phyloP scores from a whole-genome alignment of 225 moss, liverwort and hornwort genomes.

The Physcomitrellopsis africana region DNA sequence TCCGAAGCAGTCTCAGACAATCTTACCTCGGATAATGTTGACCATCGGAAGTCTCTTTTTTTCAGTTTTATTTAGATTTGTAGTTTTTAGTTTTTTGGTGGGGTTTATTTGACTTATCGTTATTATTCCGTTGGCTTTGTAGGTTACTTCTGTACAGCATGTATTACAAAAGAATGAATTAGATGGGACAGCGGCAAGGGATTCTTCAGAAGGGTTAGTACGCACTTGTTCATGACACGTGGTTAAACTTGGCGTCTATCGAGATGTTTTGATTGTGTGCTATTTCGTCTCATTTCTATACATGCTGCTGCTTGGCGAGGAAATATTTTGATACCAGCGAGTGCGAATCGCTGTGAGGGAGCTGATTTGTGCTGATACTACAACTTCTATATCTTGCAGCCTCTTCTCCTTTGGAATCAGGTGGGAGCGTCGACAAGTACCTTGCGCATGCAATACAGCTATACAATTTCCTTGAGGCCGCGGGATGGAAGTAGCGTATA shows the following conservation, averaged over 20 bases:
- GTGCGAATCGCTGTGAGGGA: slow-evolving; percentile 20
- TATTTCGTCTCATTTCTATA: slow-evolving; percentile 10
- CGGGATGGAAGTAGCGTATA: slow-evolving; percentile 38
- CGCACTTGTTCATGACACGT: slow-evolving; percentile 21
- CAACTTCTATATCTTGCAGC: neutral
- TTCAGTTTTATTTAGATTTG: slow-evolving; percentile 16
- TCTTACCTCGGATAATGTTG: slow-evolving; percentile 24
- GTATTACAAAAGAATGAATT: slow-evolving; percentile 27
- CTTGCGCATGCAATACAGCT: slow-evolving; percentile 27
- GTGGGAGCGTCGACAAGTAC: slow-evolving; percentile 32
- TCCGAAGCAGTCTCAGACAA: slow-evolving; percentile 1
- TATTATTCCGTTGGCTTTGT: slow-evolving; percentile 28
- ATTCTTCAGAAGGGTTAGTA: slow-evolving; percentile 24
- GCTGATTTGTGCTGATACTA: slow-evolving; percentile 25
- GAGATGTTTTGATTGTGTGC: slow-evolving; percentile 18
- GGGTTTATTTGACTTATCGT: neutral
- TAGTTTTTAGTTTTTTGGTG: too few relatives aligned
- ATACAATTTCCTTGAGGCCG: slow-evolving; percentile 30
- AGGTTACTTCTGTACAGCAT: slow-evolving; percentile 35
- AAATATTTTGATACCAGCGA: slow-evolving; percentile 36
- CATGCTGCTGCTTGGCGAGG: slow-evolving; percentile 37
- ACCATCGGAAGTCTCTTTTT: slow-evolving; percentile 19
- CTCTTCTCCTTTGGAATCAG: slow-evolving; percentile 19
- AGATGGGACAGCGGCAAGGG: slow-evolving; percentile 24
- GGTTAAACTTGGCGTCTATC: slow-evolving; percentile 35